A percentile compares a stretch with the other conserved stretches of the same genome.
These are phyloP conservation scores for Pseudocercospora vitis DNA, from an alignment of 2,329 filamentous ascomycete species.

Conservation along the genomic window DNA sequence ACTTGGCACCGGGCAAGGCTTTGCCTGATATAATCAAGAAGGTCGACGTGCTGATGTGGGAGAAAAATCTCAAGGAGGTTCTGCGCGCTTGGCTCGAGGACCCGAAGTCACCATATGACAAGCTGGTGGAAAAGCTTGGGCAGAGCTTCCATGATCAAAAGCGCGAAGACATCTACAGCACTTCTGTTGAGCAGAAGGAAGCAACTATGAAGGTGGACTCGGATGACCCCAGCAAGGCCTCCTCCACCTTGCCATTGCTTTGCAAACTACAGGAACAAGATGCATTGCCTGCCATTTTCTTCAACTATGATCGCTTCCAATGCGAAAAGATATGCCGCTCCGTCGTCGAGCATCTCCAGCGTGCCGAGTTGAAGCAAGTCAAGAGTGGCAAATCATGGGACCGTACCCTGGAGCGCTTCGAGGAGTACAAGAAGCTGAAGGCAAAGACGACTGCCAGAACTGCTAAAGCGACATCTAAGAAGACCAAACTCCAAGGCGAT, in stretches of 20 bases:
- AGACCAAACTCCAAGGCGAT: constrained; percentile 38
- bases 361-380: constrained; percentile 59
- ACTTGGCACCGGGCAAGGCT: constrained; percentile 52
- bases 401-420: constrained; percentile 58
- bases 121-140: constrained; percentile 53
- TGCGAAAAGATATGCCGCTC: constrained; percentile 62
- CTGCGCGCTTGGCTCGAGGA: constrained; percentile 63
- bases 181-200: constrained; percentile 14
- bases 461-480: constrained; percentile 42
- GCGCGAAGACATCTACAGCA: constrained; percentile 29
- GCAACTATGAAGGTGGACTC: constrained; percentile 16
- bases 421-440: constrained; percentile 56
- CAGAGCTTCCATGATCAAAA: constrained; percentile 28
- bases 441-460: constrained; percentile 40
- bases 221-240: constrained; percentile 41
- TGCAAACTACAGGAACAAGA: constrained; percentile 61
- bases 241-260: constrained; percentile 60
- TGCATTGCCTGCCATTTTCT: constrained; percentile 71
- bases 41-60: constrained; percentile 66
- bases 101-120: constrained; percentile 52
- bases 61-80: constrained; percentile 58
- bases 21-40: constrained; percentile 62
- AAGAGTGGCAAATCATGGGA: constrained; percentile 60
- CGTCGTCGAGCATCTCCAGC: constrained; percentile 55
- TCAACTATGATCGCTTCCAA: constrained; percentile 68